Percentiles rank a stretch among this genome's conserved stretches.
Evolutionary conservation across 2,329 filamentous ascomycete genomes (phyloP).

Genomic region (Aspergillus eucalypticola): DNA sequence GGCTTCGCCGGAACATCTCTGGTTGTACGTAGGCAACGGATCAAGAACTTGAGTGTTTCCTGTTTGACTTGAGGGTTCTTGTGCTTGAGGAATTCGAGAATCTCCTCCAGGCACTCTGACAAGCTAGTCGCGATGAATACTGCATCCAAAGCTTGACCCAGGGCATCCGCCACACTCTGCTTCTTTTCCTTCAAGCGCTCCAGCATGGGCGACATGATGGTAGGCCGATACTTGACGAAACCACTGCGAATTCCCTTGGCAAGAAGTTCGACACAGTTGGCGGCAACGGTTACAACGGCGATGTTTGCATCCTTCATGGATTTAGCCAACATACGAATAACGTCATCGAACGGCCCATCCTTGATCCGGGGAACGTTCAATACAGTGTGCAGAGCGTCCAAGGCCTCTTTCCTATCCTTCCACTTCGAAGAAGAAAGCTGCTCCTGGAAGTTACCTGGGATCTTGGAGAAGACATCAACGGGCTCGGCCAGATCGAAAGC

Average conservation of each 20-base stretch:
- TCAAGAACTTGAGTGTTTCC: constrained; percentile 90
- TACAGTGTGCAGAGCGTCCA: constrained; percentile 75
- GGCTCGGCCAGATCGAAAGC: constrained; percentile 80
- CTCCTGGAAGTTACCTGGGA: constrained; percentile 80
- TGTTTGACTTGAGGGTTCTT: constrained; percentile 99
- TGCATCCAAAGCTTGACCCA: constrained; percentile 79
- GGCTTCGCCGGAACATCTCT: constrained; percentile 79
- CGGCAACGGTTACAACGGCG: constrained; percentile 87
- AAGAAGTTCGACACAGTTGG: constrained; percentile 85
- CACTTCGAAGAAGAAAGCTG: constrained; percentile 88
- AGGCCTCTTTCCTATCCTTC: constrained; percentile 95
- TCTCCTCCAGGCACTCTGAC: constrained; percentile 88
- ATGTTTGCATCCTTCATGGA: constrained; percentile 99
- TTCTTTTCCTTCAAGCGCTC: constrained; percentile 99
- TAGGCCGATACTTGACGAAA: constrained; percentile 78
- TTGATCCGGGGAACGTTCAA: constrained; percentile 89
- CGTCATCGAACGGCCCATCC: constrained; percentile 82
- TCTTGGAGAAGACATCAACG: constrained; percentile 78
- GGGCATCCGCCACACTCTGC: constrained; percentile 78
- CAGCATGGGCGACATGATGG: constrained; percentile 85
- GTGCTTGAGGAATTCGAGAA: constrained; percentile 77
- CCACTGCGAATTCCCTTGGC: constrained; percentile 78
- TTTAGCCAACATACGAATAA: constrained; percentile 82
- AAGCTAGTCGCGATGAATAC: constrained; percentile 68
- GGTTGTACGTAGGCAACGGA: constrained; percentile 80